Percentiles rank a stretch among this genome's conserved stretches.
These are phyloP conservation scores for Nicotiana attenuata DNA, from an alignment of 257 asterid species.

Conservation along the genomic window DNA sequence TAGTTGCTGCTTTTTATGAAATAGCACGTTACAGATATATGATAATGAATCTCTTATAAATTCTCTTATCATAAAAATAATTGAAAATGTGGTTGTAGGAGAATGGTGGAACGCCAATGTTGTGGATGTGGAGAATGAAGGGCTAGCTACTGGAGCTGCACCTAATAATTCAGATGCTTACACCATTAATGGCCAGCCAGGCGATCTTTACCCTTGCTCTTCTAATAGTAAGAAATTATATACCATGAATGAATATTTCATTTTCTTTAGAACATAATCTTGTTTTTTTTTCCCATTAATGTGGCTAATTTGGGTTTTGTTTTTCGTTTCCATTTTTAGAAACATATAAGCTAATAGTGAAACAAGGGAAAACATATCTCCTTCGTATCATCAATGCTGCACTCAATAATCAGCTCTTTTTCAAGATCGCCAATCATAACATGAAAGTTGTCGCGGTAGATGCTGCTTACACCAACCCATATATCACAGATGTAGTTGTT, in stretches of 20 bases:
- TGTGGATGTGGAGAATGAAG: constrained; percentile 11
- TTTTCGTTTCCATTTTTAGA: background rate
- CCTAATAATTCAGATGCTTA: constrained; percentile 5
- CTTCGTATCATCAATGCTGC: background rate
- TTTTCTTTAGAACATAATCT: background rate
- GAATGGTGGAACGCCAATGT: constrained; percentile 14
- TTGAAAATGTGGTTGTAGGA: background rate
- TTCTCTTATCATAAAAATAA: too few species aligned
- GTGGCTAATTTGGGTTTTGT: background rate
- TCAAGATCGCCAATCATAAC: background rate
- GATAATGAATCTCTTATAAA: too few species aligned
- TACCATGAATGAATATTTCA: background rate
- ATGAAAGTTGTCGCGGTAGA: constrained; percentile 9
- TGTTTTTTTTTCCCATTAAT: too few species aligned
- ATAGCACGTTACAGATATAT: too few species aligned
- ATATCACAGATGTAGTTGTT: constrained; percentile 5
- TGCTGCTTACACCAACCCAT: constrained; percentile 5
- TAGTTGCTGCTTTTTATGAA: too few species aligned
- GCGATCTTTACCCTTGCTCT: constrained; percentile 12
- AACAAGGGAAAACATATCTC: constrained; percentile 5
- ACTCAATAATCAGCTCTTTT: constrained; percentile 4
- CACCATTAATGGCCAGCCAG: constrained; percentile 8
- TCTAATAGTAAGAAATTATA: background rate
- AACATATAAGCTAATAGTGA: constrained; percentile 6
- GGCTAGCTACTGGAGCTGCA: background rate